These are phyloP conservation scores for Calonectria hongkongensis DNA, from an alignment of 2,329 filamentous ascomycete species.

Conservation along the genomic window DNA sequence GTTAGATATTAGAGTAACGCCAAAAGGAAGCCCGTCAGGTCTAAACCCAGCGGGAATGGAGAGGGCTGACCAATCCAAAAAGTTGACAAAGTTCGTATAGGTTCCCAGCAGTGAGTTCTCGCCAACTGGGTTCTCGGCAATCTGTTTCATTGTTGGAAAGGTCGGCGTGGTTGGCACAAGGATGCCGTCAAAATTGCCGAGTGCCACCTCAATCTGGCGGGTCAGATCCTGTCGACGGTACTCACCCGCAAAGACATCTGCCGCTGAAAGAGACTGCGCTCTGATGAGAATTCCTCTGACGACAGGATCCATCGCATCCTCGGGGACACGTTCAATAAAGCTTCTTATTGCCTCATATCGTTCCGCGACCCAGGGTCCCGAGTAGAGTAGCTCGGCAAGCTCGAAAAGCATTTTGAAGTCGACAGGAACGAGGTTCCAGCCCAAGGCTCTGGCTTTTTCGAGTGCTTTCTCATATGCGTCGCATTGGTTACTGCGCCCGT, in stretches of 20 bases:
- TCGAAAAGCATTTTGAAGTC: constrained; percentile 71
- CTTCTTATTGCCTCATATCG: constrained; percentile 71
- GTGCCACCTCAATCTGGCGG: constrained; percentile 62
- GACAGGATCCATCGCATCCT: constrained; percentile 59
- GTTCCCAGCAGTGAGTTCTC: constrained; percentile 73
- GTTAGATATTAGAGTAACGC: constrained; percentile 61
- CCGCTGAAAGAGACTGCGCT: constrained; percentile 63
- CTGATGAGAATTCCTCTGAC: constrained; percentile 62
- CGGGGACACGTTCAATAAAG: constrained; percentile 62
- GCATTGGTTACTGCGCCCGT: constrained; percentile 60
- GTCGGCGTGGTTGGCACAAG: constrained; percentile 75
- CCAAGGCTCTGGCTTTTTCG: constrained; percentile 59
- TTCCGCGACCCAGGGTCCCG: constrained; percentile 75
- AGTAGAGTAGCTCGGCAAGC: constrained; percentile 73
- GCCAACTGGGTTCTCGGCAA: constrained; percentile 70
- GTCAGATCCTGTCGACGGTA: constrained; percentile 63
- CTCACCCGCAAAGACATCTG: constrained; percentile 66
- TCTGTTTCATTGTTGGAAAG: constrained; percentile 70
- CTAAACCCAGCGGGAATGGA: constrained; percentile 70
- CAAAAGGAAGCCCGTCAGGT: constrained; percentile 60
- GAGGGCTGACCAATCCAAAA: constrained; percentile 74
- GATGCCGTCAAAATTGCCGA: constrained; percentile 67
- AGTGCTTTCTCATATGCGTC: constrained; percentile 66
- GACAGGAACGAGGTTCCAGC: constrained; percentile 64
- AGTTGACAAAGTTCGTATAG: constrained; percentile 78